Percentiles rank a stretch among this genome's conserved stretches.
Conservation (phyloP, 371 early-diverging fungal species). For the Mortierella sp. region DNA sequence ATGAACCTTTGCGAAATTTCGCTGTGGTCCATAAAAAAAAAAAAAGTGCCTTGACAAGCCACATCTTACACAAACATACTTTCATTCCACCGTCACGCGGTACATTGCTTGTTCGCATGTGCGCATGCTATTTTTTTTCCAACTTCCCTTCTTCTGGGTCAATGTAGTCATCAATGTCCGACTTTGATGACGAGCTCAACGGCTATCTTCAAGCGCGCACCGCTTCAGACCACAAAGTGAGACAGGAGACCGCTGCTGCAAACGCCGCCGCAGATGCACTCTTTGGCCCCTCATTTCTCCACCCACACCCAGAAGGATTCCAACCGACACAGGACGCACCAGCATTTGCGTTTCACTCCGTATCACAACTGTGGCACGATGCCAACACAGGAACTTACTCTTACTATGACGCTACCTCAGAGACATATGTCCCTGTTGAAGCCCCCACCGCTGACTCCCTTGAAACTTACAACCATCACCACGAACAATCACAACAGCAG, state of each 20-base stretch:
- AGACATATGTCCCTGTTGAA: constrained; percentile 58
- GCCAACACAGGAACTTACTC: constrained; percentile 56
- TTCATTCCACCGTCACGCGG: neutral
- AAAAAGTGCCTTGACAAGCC: constrained; percentile 12
- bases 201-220: constrained; percentile 44
- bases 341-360: constrained; percentile 55
- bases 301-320: constrained; percentile 52
- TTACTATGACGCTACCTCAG: constrained; percentile 58
- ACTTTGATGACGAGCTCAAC: constrained; percentile 59
- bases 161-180: constrained; percentile 30
- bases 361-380: constrained; percentile 61
- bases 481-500: constrained; percentile 2
- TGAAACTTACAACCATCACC: constrained; percentile 7
- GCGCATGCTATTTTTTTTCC: neutral
- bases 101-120: neutral
- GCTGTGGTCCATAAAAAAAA: constrained; percentile 5
- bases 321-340: constrained; percentile 59
- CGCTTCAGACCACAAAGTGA: constrained; percentile 31
- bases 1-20: neutral
- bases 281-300: constrained; percentile 20
- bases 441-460: constrained; percentile 10
- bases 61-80: constrained; percentile 1
- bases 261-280: constrained; percentile 38
- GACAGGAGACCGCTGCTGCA: constrained; percentile 29
- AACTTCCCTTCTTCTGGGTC: neutral